These are phyloP conservation scores for Anethum foeniculum DNA, from an alignment of 140 eudicot species.

Conservation along the genomic window DNA sequence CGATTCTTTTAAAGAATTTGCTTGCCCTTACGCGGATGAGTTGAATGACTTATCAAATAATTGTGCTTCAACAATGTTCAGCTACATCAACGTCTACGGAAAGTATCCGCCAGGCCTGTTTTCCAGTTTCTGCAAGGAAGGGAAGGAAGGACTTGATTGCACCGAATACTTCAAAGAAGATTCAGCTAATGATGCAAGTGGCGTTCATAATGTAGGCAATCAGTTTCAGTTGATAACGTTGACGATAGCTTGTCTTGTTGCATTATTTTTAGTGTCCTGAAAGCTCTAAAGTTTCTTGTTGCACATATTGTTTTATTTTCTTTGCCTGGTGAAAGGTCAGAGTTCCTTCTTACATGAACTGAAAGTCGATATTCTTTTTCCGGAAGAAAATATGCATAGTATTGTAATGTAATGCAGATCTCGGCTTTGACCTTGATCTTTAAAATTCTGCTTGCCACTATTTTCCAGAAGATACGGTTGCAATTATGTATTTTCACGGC, in stretches of 20 bases:
- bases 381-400: background rate
- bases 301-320: conserved; percentile 6
- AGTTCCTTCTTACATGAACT: background rate
- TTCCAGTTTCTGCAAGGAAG: conserved; percentile 49
- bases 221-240: conserved; percentile 20
- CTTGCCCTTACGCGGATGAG: conserved; percentile 49
- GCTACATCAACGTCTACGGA: conserved; percentile 58
- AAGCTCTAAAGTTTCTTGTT: background rate
- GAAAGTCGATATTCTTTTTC: background rate
- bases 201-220: conserved; percentile 1
- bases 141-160: conserved; percentile 60
- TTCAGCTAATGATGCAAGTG: conserved; percentile 21
- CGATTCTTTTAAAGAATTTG: conserved; percentile 51
- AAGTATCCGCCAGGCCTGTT: conserved; percentile 62
- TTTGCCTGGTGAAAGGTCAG: background rate
- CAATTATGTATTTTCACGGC: background rate
- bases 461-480: background rate
- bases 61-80: conserved; percentile 64
- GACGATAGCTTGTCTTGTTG: conserved; percentile 14
- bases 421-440: background rate
- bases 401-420: background rate
- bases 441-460: background rate
- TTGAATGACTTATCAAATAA: conserved; percentile 53
- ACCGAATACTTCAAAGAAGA: conserved; percentile 36
- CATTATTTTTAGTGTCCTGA: conserved; percentile 26